phyloP scores from a whole-genome alignment of 208 protist species.

The Trypanosoma platydactyli region DNA sequence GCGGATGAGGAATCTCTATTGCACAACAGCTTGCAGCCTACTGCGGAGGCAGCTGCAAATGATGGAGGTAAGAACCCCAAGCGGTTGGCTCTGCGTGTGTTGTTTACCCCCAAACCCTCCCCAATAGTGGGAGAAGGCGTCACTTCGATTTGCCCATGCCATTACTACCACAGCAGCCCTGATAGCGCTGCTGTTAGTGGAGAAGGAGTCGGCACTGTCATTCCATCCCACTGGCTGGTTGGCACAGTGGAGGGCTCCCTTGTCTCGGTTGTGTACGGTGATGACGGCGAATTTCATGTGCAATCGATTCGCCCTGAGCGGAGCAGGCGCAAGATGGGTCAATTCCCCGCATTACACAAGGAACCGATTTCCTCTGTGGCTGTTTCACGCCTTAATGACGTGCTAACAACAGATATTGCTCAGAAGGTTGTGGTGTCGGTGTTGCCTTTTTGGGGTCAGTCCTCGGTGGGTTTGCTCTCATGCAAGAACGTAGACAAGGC shows the following conservation, averaged over 20 bases:
- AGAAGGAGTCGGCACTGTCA: slow-evolving; percentile 43
- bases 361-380: slow-evolving; percentile 79
- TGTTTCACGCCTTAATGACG: slow-evolving; percentile 62
- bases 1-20: not conserved
- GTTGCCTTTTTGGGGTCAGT: slow-evolving; percentile 28
- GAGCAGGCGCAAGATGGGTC: slow-evolving; percentile 22
- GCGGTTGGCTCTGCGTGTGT: slow-evolving; percentile 27
- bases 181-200: slow-evolving; percentile 8
- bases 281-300: slow-evolving; percentile 17
- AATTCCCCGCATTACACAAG: slow-evolving; percentile 55
- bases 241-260: slow-evolving; percentile 71
- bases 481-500: not conserved
- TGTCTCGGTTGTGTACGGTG: slow-evolving; percentile 12
- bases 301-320: slow-evolving; percentile 13
- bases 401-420: slow-evolving; percentile 78
- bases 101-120: slow-evolving; percentile 26
- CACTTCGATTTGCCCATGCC: slow-evolving; percentile 41
- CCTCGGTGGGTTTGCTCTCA: not conserved
- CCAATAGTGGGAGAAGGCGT: slow-evolving; percentile 55
- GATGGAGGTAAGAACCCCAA: slow-evolving; percentile 1
- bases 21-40: not conserved
- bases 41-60: slow-evolving; percentile 3
- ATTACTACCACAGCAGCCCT: not conserved
- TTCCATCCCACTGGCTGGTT: slow-evolving; percentile 59
- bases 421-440: slow-evolving; percentile 76